Conservation (phyloP, 805 yeast genomes). For the Saccharomycopsis capsularis region DNA sequence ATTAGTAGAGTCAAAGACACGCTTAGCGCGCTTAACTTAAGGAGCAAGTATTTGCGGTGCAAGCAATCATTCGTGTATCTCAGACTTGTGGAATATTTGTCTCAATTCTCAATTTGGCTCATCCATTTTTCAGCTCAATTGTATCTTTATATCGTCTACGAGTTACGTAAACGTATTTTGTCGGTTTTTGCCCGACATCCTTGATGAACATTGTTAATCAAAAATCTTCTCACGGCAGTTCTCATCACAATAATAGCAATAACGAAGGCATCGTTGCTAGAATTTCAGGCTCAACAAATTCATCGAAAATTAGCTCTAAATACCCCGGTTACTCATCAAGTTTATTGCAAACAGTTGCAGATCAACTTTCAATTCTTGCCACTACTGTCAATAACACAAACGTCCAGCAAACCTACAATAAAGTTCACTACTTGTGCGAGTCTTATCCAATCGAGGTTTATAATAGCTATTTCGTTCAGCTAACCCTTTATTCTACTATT, state of each 20-base stretch:
- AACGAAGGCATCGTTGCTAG: neutral
- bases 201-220: neutral
- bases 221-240: too few species aligned
- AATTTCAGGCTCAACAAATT: neutral
- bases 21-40: too few species aligned
- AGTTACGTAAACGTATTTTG: too few species aligned
- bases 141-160: too few species aligned
- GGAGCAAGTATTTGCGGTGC: too few species aligned
- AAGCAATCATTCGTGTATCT: too few species aligned
- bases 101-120: too few species aligned
- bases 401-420: slow-evolving; percentile 33
- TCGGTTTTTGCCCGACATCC: slow-evolving; percentile 3
- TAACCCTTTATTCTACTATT: slow-evolving; percentile 21
- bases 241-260: neutral
- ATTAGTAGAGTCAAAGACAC: too few species aligned
- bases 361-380: slow-evolving; percentile 48
- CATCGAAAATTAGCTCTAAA: too few species aligned
- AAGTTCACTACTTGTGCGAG: slow-evolving; percentile 42
- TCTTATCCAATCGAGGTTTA: slow-evolving; percentile 27
- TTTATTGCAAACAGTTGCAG: slow-evolving; percentile 32
- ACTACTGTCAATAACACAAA: slow-evolving; percentile 37
- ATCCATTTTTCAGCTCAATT: too few species aligned
- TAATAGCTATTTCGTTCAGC: slow-evolving; percentile 29
- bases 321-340: neutral
- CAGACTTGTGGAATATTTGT: too few species aligned